Base-by-base conservation (phyloP, 2,329 filamentous ascomycete genomes). In the Furcasterigmium furcatum region DNA sequence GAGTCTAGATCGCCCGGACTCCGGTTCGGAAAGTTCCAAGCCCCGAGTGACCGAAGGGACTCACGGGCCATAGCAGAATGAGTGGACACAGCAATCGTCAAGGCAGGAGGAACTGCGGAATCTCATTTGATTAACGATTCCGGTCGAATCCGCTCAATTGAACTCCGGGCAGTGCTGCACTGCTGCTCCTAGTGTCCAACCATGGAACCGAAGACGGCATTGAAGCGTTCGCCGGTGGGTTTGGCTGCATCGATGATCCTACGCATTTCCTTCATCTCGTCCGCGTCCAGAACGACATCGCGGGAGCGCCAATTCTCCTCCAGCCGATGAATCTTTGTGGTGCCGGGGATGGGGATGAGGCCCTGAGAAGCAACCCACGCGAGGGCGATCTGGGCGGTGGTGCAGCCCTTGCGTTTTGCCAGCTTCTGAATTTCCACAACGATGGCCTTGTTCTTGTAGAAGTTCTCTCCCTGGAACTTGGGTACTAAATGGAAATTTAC, bases 291-390 rank as follows among this genome's bases (percentile, higher is more conserved):
- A 2, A 72, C 63, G 5, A 82, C 64, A 24, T 66, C 54, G 46
- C 68, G 72, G 30, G 39, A 30, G 2, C 14, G 25, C 39, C 70
- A 64, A 54, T 88, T 87, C 68, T 87, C 83, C 20, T 66, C 55
- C 8, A 87, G 71, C n/a, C 82, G 71, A 25, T 67, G 71, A 9
- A 64, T 66, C 5, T 71, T 80, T 2, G 77, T 79, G 9, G 84
- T 76, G 3, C 84, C 84, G 0, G 84, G 84, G 49, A 88, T 86
- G 45, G 80, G 67, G 50, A 77, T 72, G 22, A 73, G 66, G 4
- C 74, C 72, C 51, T 79, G 76, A 4, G 67, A 68, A 46, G 79
- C 52, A 47, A 81, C 53, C 77, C 79, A 83, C 2, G 78, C 77
- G 43, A 83, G 65, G 5, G 78, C 73, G 19, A 85, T 55, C 56